Evolutionary conservation across 192 early-diverging fungal genomes (phyloP), one percentile per base, ranked within the genome.

Genomic region (Backusella luteola): DNA sequence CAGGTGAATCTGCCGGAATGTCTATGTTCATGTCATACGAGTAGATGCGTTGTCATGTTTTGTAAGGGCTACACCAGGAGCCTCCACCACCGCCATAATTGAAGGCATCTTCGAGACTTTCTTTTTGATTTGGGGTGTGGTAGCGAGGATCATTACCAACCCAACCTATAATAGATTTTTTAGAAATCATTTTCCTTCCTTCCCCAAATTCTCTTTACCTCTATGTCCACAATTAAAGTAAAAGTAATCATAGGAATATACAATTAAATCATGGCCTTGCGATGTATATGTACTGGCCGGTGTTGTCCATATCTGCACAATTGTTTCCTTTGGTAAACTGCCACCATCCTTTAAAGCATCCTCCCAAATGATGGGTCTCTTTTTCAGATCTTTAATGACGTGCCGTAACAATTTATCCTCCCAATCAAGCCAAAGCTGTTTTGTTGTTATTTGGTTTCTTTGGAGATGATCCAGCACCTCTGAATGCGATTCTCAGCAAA

Each of bases 161-260:
- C 90, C 89, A 94, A 19, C 86, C 84, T 73, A 66, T 19, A 5
- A 26, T 39, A 39, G 1, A 11, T 39, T 8, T 1, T 39, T 39
- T 39, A 39, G 38, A 39, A 39, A 39, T 11, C 8, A n/a, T 1
- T 72, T 17, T 34, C 26, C 26, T 5, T 11, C 11, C 17, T 21
- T 32, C 29, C 23, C 21, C 17, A 21, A 9, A 21, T 3, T 29
- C n/a, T 59, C 44, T 49, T 9, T 53, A 77, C 76, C 78, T 4
- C 92, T 91, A 69, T 90, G 87, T 11, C 92, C 92, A 74, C 92
- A 94, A 81, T 94, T 91, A 38, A 94, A 82, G 73, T 94, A 92
- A 74, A 90, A 90, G 39, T 88, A 88, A 44, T 90, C 89, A 17
- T 83, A 80, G 4, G 87, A 86, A 53, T 84, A 85, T 44, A 90